phyloP scores from a whole-genome alignment of 495 filamentous ascomycete species.

The Neurospora sp. region DNA sequence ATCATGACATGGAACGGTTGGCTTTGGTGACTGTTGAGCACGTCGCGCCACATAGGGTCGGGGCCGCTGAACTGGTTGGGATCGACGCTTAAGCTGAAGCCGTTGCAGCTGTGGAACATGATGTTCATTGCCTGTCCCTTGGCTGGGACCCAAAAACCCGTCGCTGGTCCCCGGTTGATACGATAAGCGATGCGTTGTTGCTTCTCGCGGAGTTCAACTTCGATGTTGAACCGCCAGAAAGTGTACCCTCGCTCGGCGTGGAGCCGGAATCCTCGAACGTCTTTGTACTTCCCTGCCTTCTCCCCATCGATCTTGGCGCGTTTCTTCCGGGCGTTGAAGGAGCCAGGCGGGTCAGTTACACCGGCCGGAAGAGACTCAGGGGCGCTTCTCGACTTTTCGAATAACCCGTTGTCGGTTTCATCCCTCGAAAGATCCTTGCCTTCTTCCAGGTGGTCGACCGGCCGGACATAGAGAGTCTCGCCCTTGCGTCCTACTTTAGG shows the following conservation, averaged over 20 bases:
- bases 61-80: slow-evolving; percentile 74
- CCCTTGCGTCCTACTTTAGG: slow-evolving; percentile 74
- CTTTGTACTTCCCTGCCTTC: slow-evolving; percentile 61
- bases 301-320: slow-evolving; percentile 55
- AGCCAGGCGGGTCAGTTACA: slow-evolving; percentile 28
- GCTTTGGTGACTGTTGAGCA: slow-evolving; percentile 84
- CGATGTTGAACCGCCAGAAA: slow-evolving; percentile 94
- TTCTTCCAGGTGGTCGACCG: slow-evolving; percentile 71
- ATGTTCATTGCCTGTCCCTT: slow-evolving; percentile 87
- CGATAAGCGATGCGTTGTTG: slow-evolving; percentile 88
- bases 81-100: slow-evolving; percentile 76
- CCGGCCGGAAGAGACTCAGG: slow-evolving; percentile 25
- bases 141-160: slow-evolving; percentile 92
- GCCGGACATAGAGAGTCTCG: slow-evolving; percentile 70
- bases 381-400: slow-evolving; percentile 43
- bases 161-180: slow-evolving; percentile 82
- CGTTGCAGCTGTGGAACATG: slow-evolving; percentile 97
- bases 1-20: slow-evolving; percentile 98
- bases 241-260: slow-evolving; percentile 82
- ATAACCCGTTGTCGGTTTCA: slow-evolving; percentile 75
- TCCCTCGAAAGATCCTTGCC: slow-evolving; percentile 60
- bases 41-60: slow-evolving; percentile 93
- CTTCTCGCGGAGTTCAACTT: slow-evolving; percentile 67
- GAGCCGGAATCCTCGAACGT: slow-evolving; percentile 70
- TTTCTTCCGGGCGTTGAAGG: slow-evolving; percentile 37